These are phyloP conservation scores for Sporothrix protearum DNA, from an alignment of 2,329 filamentous ascomycete species.

Conservation along the genomic window DNA sequence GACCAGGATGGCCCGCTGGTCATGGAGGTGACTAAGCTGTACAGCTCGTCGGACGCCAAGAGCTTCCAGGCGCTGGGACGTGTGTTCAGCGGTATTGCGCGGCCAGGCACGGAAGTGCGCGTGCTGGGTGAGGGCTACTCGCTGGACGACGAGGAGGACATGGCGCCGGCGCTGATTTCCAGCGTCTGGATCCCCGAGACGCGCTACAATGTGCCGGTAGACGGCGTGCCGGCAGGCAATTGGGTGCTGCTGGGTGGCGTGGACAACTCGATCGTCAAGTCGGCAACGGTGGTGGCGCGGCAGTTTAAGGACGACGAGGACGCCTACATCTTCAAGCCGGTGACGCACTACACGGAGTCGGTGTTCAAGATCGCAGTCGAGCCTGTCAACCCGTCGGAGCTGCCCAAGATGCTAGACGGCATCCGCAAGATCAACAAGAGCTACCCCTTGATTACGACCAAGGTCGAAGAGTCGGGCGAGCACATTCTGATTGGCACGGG, in stretches of 20 bases:
- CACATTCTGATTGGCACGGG: conserved; percentile 93
- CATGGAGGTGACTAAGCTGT: conserved; percentile 90
- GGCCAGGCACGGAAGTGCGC: conserved; percentile 75
- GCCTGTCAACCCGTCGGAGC: conserved; percentile 94
- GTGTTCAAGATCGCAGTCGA: conserved; percentile 98
- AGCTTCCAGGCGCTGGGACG: conserved; percentile 86
- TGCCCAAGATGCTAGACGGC: conserved; percentile 98
- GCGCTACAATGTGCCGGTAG: conserved; percentile 85
- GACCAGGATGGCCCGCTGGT: conserved; percentile 87
- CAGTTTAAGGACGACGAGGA: conserved; percentile 83
- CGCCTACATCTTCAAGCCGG: conserved; percentile 89
- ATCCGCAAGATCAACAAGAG: conserved; percentile 96
- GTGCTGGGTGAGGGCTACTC: conserved; percentile 95
- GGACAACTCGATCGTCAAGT: conserved; percentile 98
- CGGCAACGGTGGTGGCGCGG: conserved; percentile 80
- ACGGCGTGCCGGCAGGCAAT: conserved; percentile 90
- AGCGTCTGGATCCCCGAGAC: conserved; percentile 90
- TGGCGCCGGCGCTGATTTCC: conserved; percentile 79
- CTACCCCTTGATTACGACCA: conserved; percentile 91
- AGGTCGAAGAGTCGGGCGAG: conserved; percentile 96
- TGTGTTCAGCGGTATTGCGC: conserved; percentile 87
- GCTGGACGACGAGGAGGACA: conserved; percentile 95
- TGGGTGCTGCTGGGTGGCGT: conserved; percentile 88
- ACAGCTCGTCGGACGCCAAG: conserved; percentile 85
- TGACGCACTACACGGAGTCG: conserved; percentile 93